Conservation (phyloP, 1,139 yeast genomes). For the Suhomyces kunorum region DNA sequence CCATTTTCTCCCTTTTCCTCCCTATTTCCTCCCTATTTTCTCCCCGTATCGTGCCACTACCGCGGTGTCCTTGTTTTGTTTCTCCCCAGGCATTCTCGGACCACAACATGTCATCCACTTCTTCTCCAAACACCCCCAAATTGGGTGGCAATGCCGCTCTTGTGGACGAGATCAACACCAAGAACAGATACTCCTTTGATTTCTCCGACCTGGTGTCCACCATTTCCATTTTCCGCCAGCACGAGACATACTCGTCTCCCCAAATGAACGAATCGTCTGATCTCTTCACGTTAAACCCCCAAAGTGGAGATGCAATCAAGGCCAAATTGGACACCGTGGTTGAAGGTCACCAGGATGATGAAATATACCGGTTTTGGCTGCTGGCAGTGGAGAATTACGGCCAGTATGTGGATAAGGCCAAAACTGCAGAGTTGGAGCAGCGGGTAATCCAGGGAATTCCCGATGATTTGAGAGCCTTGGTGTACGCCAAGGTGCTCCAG, state of each 20-base stretch:
- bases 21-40: not conserved
- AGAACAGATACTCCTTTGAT: constrained; percentile 18
- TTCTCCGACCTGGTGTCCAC: constrained; percentile 29
- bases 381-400: constrained; percentile 25
- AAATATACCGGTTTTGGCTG: constrained; percentile 27
- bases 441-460: constrained; percentile 40
- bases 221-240: constrained; percentile 36
- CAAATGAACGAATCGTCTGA: constrained; percentile 41
- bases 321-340: constrained; percentile 7
- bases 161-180: constrained; percentile 5
- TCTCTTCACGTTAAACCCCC: constrained; percentile 18
- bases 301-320: constrained; percentile 6
- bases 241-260: constrained; percentile 34
- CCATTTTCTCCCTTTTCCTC: not conserved
- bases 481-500: constrained; percentile 38
- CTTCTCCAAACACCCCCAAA: constrained; percentile 8
- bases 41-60: constrained; percentile 1
- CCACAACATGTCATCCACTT: constrained; percentile 4
- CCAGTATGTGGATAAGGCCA: constrained; percentile 22
- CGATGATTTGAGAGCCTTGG: constrained; percentile 27
- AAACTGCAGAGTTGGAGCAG: constrained; percentile 27
- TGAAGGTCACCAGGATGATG: constrained; percentile 11
- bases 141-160: constrained; percentile 1
- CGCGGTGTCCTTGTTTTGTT: no score
- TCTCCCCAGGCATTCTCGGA: not conserved